Evolutionary conservation across 2,329 filamentous ascomycete species (phyloP).

Genomic region (Magnaporthiopsis incrustans): DNA sequence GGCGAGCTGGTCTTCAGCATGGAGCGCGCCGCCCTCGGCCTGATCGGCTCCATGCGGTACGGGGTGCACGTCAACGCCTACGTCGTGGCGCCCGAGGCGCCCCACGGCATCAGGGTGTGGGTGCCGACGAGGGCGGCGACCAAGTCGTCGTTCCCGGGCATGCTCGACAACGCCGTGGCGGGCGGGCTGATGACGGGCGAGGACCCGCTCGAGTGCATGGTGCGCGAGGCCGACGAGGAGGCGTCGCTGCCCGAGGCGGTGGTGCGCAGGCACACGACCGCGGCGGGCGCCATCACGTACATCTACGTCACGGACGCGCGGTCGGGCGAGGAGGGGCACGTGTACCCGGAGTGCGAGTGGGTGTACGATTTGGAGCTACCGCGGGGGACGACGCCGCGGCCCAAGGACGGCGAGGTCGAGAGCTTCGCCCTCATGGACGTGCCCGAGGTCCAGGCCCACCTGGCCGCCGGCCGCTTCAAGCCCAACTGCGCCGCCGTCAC

Average conservation of each 20-base stretch:
- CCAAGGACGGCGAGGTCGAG: slow-evolving; percentile 84
- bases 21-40: slow-evolving; percentile 64
- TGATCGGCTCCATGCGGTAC: slow-evolving; percentile 71
- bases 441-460: slow-evolving; percentile 57
- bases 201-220: slow-evolving; percentile 68
- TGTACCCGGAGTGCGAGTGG: slow-evolving; percentile 89
- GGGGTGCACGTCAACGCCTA: slow-evolving; percentile 79
- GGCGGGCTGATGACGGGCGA: slow-evolving; percentile 75
- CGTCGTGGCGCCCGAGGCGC: slow-evolving; percentile 35
- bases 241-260: slow-evolving; percentile 67
- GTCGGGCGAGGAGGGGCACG: slow-evolving; percentile 68
- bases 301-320: slow-evolving; percentile 69
- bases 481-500: slow-evolving; percentile 81
- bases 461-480: slow-evolving; percentile 75
- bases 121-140: slow-evolving; percentile 65
- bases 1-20: slow-evolving; percentile 61
- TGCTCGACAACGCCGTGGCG: slow-evolving; percentile 92
- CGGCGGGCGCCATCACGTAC: slow-evolving; percentile 71
- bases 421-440: slow-evolving; percentile 72
- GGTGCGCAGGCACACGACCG: slow-evolving; percentile 51
- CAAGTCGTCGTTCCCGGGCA: slow-evolving; percentile 85
- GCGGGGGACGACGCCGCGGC: slow-evolving; percentile 52
- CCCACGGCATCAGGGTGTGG: slow-evolving; percentile 64
- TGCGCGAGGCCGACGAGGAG: slow-evolving; percentile 85
- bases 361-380: slow-evolving; percentile 81